Base-by-base conservation (phyloP, 139 green algal genomes). In the Marvania coccoides region DNA sequence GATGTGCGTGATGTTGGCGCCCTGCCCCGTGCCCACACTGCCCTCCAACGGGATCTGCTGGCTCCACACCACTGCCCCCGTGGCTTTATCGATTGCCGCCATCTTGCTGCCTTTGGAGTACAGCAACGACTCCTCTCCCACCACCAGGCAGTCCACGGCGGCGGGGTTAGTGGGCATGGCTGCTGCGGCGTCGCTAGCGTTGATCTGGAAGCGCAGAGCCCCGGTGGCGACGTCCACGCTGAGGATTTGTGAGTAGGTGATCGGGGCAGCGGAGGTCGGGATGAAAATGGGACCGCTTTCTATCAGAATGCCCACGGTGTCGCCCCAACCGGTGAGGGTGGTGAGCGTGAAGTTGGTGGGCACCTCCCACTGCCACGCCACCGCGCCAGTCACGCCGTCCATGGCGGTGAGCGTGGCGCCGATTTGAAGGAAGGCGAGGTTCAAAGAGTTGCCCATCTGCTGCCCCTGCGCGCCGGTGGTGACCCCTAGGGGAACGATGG, bases 1-100 rank as follows among this genome's bases (percentile, higher is more conserved):
- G 26, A 53, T 0, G 28, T 66, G 59, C 13, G 59, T 66, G 10
- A 66, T 53, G 39, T 66, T 66, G 19, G 59, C 59, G 14, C 35
- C 35, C 35, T 51, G 35, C 7, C 59, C 59, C 15, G 57, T 64
- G 0, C 57, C 57, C 19, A 64, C 57, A 0, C 57, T 64, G 34
- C 57, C 57, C 29, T 64, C 57, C 24, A 64, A 58, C 38, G 59
- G 40, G 15, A 66, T 28, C 12, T 26, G 14, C 19, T 26, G 37
- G 28, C 36, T 53, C 59, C 59, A 66, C 29, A 51, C 23, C 0
- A 66, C 33, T 2, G 34, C 35, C 40, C 59, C 59, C n/a, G n/a
- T n/a, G 40, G 19, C 8, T 24, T 29, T 56, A 13, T 66, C 15
- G 34, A 66, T 24, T 24, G 33, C 12, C 23, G 30, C 14, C n/a